Percentiles rank a stretch among this genome's conserved stretches.
Evolutionary conservation across 1,139 yeast species (phyloP).

Genomic region (Diutina neorugosa): DNA sequence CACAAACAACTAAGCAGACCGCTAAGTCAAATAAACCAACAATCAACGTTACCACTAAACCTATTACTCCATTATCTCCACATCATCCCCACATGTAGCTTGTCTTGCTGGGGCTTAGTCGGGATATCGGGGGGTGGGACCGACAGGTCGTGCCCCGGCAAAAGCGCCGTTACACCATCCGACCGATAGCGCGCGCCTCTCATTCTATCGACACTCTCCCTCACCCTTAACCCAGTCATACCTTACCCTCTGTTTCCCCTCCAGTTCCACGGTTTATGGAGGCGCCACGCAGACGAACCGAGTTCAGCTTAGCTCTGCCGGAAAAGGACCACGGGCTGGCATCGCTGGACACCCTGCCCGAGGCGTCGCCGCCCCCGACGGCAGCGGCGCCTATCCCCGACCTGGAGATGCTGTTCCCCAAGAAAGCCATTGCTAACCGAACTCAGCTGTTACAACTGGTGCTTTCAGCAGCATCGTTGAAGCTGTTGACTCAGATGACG

Average conservation of each 20-base stretch:
- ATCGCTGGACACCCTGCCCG: neutral
- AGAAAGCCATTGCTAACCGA: constrained; percentile 12
- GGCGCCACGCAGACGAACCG: constrained; percentile 3
- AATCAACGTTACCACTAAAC: too few relatives aligned
- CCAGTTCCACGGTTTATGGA: neutral
- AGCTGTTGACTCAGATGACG: constrained; percentile 25
- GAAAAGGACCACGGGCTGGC: neutral
- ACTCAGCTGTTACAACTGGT: constrained; percentile 56
- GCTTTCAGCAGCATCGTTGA: constrained; percentile 47
- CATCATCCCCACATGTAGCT: too few relatives aligned
- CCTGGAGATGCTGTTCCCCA: constrained; percentile 1
- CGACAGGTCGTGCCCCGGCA: neutral
- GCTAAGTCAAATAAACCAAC: too few relatives aligned
- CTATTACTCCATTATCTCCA: too few relatives aligned
- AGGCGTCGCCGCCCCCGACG: neutral
- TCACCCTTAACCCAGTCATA: neutral
- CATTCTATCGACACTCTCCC: neutral
- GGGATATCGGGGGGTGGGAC: too few relatives aligned
- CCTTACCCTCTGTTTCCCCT: neutral
- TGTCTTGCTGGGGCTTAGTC: too few relatives aligned
- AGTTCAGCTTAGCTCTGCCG: constrained; percentile 3
- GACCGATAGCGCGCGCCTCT: neutral
- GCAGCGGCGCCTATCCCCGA: neutral
- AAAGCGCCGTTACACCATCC: neutral
- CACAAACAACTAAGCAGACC: too few relatives aligned